Percentiles rank a stretch among this genome's conserved stretches.
These are phyloP conservation scores for Venturia aucupariae DNA, from an alignment of 2,329 filamentous ascomycete species.

Conservation along the genomic window DNA sequence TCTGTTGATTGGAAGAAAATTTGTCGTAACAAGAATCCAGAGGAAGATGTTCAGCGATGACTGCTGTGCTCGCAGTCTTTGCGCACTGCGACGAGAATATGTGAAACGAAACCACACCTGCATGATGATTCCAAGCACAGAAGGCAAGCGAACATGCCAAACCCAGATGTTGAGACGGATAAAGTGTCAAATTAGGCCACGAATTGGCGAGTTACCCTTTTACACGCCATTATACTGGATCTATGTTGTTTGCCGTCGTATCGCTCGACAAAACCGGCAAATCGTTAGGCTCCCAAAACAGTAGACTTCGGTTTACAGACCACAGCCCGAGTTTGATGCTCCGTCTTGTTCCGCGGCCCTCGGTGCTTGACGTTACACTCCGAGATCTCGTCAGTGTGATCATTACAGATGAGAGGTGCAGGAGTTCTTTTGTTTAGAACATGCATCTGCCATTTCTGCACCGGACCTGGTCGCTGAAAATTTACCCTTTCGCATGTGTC, in stretches of 20 bases:
- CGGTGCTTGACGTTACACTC: neutral
- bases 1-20: neutral
- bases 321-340: neutral
- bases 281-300: neutral
- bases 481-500: neutral
- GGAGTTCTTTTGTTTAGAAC: neutral
- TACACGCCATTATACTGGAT: too few species aligned
- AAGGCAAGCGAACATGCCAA: neutral
- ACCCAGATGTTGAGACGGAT: neutral
- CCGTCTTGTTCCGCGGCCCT: neutral
- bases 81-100: neutral
- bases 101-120: conserved; percentile 4
- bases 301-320: neutral
- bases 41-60: neutral
- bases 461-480: neutral
- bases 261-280: neutral
- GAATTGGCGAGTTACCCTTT: neutral
- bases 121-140: neutral
- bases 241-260: neutral
- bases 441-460: neutral
- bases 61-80: neutral
- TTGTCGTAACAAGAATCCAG: neutral
- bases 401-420: neutral
- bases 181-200: neutral
- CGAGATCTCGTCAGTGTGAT: neutral